Evolutionary conservation across 805 yeast genomes (phyloP).

Genomic region (Candida yuanshanica): DNA sequence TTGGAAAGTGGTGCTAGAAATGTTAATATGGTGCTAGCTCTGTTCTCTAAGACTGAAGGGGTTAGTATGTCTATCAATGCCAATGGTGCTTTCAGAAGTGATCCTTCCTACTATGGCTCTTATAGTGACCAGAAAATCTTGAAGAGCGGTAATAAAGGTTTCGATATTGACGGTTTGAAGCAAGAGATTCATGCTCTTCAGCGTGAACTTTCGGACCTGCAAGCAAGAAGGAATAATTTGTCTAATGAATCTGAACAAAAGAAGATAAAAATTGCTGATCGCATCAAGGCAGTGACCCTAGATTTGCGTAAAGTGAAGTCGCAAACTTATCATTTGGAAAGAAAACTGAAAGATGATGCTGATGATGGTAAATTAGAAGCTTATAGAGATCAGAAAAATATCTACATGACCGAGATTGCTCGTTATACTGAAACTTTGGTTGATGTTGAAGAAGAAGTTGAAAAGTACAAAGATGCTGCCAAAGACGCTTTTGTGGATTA

Average conservation of each 20-base stretch:
- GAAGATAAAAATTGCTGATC: conserved; percentile 1
- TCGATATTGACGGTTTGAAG: conserved; percentile 7
- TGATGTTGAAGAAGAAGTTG: conserved; percentile 21
- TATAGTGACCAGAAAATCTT: conserved; percentile 10
- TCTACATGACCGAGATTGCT: not conserved
- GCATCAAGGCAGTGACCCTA: not conserved
- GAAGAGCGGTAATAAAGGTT: conserved; percentile 1
- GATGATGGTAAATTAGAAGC: conserved; percentile 37
- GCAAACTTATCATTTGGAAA: conserved; percentile 29
- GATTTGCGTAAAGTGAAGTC: conserved; percentile 10
- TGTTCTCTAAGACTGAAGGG: conserved; percentile 38
- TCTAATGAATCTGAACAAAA: conserved; percentile 8
- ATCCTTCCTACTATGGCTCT: conserved; percentile 44
- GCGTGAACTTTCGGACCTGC: not conserved
- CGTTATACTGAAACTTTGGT: conserved; percentile 20
- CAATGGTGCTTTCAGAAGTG: conserved; percentile 42
- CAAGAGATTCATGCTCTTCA: not conserved
- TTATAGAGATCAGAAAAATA: conserved; percentile 7
- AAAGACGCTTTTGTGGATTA: conserved; percentile 16
- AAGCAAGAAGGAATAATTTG: conserved; percentile 11
- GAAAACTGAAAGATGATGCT: conserved; percentile 38
- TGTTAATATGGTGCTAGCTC: conserved; percentile 37
- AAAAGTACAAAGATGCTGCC: conserved; percentile 14
- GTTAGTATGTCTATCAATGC: conserved; percentile 35
- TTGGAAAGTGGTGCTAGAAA: conserved; percentile 33